Evolutionary conservation across 179 eudicot genomes (phyloP).

Genomic region (Camellia oleifera): DNA sequence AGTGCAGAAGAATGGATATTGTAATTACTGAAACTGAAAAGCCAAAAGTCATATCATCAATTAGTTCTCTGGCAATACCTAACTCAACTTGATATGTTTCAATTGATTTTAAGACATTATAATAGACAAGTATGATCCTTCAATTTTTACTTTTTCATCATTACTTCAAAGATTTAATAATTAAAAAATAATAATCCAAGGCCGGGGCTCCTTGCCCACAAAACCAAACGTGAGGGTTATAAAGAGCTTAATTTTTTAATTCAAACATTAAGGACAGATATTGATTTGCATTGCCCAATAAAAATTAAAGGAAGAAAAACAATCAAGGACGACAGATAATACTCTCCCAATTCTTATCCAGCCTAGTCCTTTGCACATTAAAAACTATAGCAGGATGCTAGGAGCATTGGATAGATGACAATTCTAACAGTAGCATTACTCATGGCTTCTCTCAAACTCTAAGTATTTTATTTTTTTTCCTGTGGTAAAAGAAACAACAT

Average conservation of each 20-base stretch:
- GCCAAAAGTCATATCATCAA: neutral
- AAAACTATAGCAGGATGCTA: neutral
- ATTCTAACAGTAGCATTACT: neutral
- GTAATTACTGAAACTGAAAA: neutral
- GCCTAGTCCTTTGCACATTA: neutral
- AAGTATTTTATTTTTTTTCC: too few species aligned
- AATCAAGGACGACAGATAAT: neutral
- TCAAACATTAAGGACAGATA: neutral
- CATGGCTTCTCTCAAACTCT: neutral
- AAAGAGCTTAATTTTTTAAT: neutral
- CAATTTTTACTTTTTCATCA: neutral
- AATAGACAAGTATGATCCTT: neutral
- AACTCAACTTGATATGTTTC: neutral
- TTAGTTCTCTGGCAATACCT: neutral
- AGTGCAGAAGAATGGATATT: neutral
- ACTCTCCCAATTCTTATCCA: neutral
- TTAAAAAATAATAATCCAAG: too few species aligned
- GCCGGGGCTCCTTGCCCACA: too few species aligned
- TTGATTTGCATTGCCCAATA: neutral
- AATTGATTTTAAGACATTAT: neutral
- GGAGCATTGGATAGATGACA: neutral
- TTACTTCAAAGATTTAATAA: neutral
- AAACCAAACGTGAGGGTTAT: neutral
- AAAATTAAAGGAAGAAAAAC: too few species aligned
- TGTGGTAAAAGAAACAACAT: neutral